These are phyloP conservation scores for Artemisia tridentata DNA, from an alignment of 129 eudicot species.

Conservation along the genomic window DNA sequence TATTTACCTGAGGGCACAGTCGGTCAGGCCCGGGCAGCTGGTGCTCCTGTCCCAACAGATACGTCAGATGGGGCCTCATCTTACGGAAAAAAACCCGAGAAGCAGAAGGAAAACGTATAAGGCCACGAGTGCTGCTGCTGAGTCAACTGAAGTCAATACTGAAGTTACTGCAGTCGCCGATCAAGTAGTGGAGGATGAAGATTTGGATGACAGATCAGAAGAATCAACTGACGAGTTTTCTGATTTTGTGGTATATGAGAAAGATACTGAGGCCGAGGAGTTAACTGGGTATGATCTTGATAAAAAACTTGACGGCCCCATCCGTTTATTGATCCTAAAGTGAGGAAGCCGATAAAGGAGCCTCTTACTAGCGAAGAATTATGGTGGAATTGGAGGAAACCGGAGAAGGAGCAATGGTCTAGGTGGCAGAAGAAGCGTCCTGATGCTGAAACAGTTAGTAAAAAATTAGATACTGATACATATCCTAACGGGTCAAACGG, in stretches of 20 bases:
- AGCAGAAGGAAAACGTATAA: conserved; percentile 73
- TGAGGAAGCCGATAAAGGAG: conserved; percentile 58
- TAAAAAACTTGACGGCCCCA: conserved; percentile 82
- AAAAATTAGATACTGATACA: not conserved
- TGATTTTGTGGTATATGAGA: conserved; percentile 76
- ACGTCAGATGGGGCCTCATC: conserved; percentile 62
- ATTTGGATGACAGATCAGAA: conserved; percentile 45
- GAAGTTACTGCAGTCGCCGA: conserved; percentile 36
- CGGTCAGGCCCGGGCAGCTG: conserved; percentile 86
- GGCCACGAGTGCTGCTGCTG: conserved; percentile 49
- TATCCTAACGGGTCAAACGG: not conserved
- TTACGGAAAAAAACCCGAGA: conserved; percentile 83
- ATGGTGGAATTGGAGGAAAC: conserved; percentile 99
- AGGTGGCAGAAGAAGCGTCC: conserved; percentile 98
- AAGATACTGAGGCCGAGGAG: conserved; percentile 61
- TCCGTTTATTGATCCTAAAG: conserved; percentile 81
- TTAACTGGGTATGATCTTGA: conserved; percentile 68
- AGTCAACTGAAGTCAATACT: conserved; percentile 42
- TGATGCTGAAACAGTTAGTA: conserved; percentile 89
- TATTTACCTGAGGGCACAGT: conserved; percentile 97
- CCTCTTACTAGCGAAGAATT: conserved; percentile 91
- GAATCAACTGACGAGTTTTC: conserved; percentile 56
- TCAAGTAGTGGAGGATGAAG: conserved; percentile 44
- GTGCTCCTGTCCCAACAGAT: conserved; percentile 79
- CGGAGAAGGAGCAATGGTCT: conserved; percentile 87